These are phyloP conservation scores for Verticillium nonalfalfae DNA, from an alignment of 2,329 filamentous ascomycete species.

Conservation along the genomic window DNA sequence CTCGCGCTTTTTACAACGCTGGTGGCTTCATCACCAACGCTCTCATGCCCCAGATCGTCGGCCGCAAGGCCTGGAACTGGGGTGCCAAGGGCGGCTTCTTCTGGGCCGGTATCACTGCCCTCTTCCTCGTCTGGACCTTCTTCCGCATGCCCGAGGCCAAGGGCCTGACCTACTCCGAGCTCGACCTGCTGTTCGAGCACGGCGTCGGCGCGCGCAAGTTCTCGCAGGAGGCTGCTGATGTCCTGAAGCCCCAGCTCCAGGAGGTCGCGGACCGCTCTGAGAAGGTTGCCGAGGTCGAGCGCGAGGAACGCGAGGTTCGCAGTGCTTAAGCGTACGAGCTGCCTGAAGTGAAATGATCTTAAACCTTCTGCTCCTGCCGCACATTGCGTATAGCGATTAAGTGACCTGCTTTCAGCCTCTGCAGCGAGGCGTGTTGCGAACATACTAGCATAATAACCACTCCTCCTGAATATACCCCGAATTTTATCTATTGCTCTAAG, in stretches of 20 bases:
- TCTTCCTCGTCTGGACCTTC: conserved; percentile 42
- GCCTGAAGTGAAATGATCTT: not conserved
- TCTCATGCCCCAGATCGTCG: conserved; percentile 43
- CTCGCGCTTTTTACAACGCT: conserved; percentile 39
- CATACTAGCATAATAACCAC: not conserved
- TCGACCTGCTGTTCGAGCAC: conserved; percentile 34
- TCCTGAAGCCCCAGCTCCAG: conserved; percentile 9
- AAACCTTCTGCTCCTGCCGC: not conserved
- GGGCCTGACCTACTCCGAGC: conserved; percentile 33
- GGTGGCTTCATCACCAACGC: conserved; percentile 44
- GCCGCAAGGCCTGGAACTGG: conserved; percentile 38
- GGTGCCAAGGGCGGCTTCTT: conserved; percentile 39
- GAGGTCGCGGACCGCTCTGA: conserved; percentile 11
- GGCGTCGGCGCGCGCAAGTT: conserved; percentile 31
- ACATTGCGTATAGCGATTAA: not conserved
- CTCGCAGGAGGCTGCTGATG: conserved; percentile 9
- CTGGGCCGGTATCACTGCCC: conserved; percentile 40
- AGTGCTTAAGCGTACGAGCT: not conserved
- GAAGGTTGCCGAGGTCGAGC: conserved; percentile 5
- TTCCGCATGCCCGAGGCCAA: conserved; percentile 48
- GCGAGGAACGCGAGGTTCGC: not conserved
- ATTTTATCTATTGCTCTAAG: too few relatives aligned
- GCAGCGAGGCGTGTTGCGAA: not conserved
- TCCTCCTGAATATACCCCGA: not conserved
- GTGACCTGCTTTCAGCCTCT: not conserved